Conservation (phyloP, 2,329 filamentous ascomycete genomes). For the Penicillium psychrosexuale region DNA sequence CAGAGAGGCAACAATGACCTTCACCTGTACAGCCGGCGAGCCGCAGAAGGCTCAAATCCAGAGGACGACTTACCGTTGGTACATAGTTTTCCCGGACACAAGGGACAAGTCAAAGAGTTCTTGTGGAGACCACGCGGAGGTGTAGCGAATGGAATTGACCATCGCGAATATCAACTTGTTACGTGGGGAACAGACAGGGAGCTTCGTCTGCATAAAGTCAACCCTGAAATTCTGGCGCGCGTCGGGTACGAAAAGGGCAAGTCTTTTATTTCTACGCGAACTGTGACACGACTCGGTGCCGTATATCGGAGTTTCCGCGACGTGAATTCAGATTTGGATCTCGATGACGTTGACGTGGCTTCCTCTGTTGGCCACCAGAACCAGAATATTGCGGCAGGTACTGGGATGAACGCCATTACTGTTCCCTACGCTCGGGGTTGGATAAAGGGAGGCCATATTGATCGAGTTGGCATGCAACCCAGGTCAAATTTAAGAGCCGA, state of each 20-base stretch:
- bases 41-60: slow-evolving; percentile 38
- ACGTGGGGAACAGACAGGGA: slow-evolving; percentile 89
- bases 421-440: slow-evolving; percentile 52
- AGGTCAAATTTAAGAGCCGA: slow-evolving; percentile 48
- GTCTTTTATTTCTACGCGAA: slow-evolving; percentile 61
- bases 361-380: slow-evolving; percentile 28
- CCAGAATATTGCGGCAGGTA: slow-evolving; percentile 26
- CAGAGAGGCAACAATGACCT: slow-evolving; percentile 82
- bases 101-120: slow-evolving; percentile 78
- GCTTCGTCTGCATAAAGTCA: slow-evolving; percentile 72
- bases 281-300: slow-evolving; percentile 77
- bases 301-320: slow-evolving; percentile 81
- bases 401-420: slow-evolving; percentile 50
- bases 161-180: slow-evolving; percentile 87
- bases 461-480: slow-evolving; percentile 49
- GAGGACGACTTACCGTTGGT: slow-evolving; percentile 43
- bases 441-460: slow-evolving; percentile 47
- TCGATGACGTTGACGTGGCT: slow-evolving; percentile 50
- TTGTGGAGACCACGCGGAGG: slow-evolving; percentile 78
- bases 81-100: slow-evolving; percentile 54
- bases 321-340: slow-evolving; percentile 57
- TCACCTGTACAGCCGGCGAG: slow-evolving; percentile 73
- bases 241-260: slow-evolving; percentile 73
- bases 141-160: slow-evolving; percentile 66
- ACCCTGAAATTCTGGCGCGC: slow-evolving; percentile 60